phyloP scores from a whole-genome alignment of 2,329 filamentous ascomycete species.

The Diaporthe caulivora region DNA sequence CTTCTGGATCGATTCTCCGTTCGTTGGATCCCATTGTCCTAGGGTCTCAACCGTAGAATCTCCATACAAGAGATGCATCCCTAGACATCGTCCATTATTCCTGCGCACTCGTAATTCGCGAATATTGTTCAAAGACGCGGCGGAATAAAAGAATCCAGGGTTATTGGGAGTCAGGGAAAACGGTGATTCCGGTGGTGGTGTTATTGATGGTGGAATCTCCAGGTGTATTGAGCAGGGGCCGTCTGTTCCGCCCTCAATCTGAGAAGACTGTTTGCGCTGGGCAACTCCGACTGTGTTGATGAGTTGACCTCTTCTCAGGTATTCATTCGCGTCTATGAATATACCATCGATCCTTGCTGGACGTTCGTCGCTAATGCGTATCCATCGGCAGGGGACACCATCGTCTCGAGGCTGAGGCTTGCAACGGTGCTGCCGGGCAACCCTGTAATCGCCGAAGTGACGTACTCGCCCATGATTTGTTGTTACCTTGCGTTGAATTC shows the following conservation, averaged over 20 bases:
- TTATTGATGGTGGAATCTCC: not conserved
- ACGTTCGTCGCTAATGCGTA: not conserved
- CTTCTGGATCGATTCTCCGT: not conserved
- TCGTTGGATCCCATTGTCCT: constrained; percentile 1
- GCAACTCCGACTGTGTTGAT: not conserved
- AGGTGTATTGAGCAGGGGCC: not conserved
- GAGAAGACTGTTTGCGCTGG: not conserved
- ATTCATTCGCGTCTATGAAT: constrained; percentile 1
- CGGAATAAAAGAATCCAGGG: not conserved
- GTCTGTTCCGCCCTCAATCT: not conserved
- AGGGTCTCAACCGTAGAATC: constrained; percentile 4
- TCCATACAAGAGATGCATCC: not conserved
- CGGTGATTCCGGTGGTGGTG: not conserved
- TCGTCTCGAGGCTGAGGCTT: not conserved
- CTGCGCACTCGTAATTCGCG: not conserved
- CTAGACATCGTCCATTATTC: not conserved
- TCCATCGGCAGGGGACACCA: not conserved
- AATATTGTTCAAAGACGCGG: not conserved
- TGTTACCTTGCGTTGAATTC: not conserved
- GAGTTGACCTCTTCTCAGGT: not conserved
- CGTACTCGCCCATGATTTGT: not conserved
- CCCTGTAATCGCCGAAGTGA: not conserved
- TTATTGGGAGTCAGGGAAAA: not conserved
- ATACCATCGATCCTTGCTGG: constrained; percentile 4
- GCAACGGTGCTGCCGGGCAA: not conserved